Evolutionary conservation across 306 rosid genomes (phyloP), one percentile per base, ranked within the genome.

Genomic region (Cicer judaicum): DNA sequence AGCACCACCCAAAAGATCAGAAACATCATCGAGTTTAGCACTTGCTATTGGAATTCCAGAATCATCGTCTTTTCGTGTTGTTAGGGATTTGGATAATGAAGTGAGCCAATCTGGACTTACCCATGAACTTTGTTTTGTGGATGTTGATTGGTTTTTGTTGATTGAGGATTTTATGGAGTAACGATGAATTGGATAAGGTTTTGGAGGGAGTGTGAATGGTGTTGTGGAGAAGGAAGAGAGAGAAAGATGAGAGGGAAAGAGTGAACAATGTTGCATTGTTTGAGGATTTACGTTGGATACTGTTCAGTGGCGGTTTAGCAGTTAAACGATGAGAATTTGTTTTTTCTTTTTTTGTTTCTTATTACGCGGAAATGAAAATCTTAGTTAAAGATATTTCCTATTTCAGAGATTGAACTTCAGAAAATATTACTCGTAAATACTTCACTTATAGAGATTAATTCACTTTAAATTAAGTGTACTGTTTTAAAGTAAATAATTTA

Each of bases 101-200:
- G 98, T 90, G 55, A 94, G 94, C 97, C 98, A 94, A 64, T 88
- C 94, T 1, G 98, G 98, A 78, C 98, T 93, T 18, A 93, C 96
- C 94, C 97, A 94, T 0, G 96, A 94, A 44, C 77, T 71, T 61
- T 90, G 2, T 55, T 84, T 88, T 12, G 80, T 76, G 52, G 72
- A 15, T 46, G 85, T 15, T 61, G 78, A 67, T 41, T 86, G 56
- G 70, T 73, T 75, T 40, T 87, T 79, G 72, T 89, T 83, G 10
- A 75, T 21, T 78, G 91, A 90, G 70, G 93, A 85, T 79, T 81
- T 87, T 5, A 88, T 54, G 16, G 85, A 40, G 83, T 80, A 24
- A 40, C 72, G 71, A 41, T 19, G 85, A 21, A 62, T 53, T 60
- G 82, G 79, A 73, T 79, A 56, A 40, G 80, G 18, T 71, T 70